Conservation (phyloP, 371 early-diverging fungal species). For the Vittaforma corneae region DNA sequence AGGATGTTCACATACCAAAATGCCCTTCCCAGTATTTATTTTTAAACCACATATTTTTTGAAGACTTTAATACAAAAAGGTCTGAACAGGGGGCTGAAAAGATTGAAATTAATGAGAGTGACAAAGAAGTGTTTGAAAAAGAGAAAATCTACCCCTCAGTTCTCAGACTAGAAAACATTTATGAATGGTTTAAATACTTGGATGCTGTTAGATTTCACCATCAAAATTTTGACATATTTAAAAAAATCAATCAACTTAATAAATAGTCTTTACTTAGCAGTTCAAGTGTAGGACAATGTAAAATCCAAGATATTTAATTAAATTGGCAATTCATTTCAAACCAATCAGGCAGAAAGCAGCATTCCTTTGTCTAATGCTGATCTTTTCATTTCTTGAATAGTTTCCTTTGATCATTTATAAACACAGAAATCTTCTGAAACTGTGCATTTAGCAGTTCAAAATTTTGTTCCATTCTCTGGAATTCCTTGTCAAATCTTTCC, state of each 20-base stretch:
- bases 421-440: slow-evolving; percentile 22
- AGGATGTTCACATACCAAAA: slow-evolving; percentile 81
- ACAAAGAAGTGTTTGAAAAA: too few relatives aligned
- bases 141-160: not conserved
- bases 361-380: too few relatives aligned
- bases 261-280: not conserved
- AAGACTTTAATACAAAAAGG: slow-evolving; percentile 6
- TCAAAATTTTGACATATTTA: not conserved
- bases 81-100: too few relatives aligned
- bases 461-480: slow-evolving; percentile 18
- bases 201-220: not conserved
- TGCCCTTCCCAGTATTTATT: slow-evolving; percentile 87
- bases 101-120: too few relatives aligned
- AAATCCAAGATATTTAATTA: not conserved
- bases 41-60: slow-evolving; percentile 6
- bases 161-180: not conserved
- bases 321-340: not conserved
- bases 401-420: slow-evolving; percentile 11
- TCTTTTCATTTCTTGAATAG: too few relatives aligned
- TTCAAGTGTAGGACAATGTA: not conserved
- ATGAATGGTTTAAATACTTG: not conserved
- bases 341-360: too few relatives aligned
- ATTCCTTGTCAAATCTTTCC: slow-evolving; percentile 14
- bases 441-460: slow-evolving; percentile 22
- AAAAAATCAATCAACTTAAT: not conserved